A percentile compares a stretch with the other conserved stretches of the same genome.
phyloP scores from a whole-genome alignment of 179 eudicot species.

The Carnegiea gigantea region DNA sequence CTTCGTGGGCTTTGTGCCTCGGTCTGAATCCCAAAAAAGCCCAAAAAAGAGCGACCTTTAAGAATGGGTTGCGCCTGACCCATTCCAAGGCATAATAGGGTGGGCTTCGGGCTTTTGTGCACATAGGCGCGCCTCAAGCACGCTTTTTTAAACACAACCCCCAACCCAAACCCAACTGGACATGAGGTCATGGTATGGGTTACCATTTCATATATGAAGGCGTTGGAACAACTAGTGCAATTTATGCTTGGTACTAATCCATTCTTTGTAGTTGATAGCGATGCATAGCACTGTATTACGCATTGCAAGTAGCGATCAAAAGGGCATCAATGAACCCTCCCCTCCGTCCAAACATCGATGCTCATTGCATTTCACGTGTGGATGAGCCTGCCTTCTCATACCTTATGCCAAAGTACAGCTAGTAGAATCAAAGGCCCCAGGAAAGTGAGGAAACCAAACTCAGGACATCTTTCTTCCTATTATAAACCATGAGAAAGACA shows the following conservation, averaged over 20 bases:
- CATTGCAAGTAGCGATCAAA: background rate
- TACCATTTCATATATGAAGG: background rate
- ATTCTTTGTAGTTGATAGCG: background rate
- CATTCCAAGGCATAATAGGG: too few species aligned
- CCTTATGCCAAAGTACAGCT: background rate
- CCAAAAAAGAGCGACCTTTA: too few species aligned
- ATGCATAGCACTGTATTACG: background rate
- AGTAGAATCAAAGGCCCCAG: background rate
- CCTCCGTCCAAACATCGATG: background rate
- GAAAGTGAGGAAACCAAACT: background rate
- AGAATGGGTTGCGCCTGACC: too few species aligned
- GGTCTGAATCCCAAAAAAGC: too few species aligned
- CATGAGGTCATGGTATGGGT: background rate
- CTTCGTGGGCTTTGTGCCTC: too few species aligned
- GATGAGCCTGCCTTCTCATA: background rate
- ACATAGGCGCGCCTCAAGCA: too few species aligned
- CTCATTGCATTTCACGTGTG: background rate
- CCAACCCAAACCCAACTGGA: background rate
- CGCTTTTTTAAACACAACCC: background rate
- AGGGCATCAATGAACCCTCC: background rate
- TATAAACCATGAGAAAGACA: background rate
- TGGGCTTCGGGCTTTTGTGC: too few species aligned
- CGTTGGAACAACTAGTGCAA: background rate
- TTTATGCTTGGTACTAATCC: background rate
- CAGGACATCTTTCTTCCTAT: background rate